Evolutionary conservation across 768 basidiomycete species (phyloP), one percentile per base, ranked within the genome.

Genomic region (Boletus sp.): DNA sequence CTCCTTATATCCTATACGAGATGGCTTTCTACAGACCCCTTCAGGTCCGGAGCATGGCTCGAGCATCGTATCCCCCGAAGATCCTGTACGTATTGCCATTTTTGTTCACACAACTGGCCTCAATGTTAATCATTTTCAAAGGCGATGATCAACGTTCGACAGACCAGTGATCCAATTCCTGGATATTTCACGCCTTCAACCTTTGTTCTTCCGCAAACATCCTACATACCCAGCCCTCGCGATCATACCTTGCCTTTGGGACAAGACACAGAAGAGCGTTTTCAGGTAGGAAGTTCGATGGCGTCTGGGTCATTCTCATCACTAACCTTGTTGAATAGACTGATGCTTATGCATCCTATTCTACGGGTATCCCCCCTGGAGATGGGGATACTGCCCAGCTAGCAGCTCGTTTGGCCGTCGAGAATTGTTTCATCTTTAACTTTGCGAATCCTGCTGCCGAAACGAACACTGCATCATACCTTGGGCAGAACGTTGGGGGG

Each of bases 1-100:
- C 3, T 15, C 15, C 36, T 12, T 12, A 15, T 3, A 18, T 18
- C 15, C 4, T 20, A 17, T 33, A 24, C 28, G 15, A 20, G 40
- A 2, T 28, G 15, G 4, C 2, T 9, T 20, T 15, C 7, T 20
- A 28, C 39, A 17, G 50, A 18, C 17, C 5, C 3, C 20, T 17
- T 8, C 47, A 7, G 12, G 29, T 20, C 28, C 17, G 2, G 41
- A 32, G 17, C 3, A 40, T 32, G 47, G 5, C 8, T 24, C 5
- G 4, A 41, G n/a, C 28, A 1, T 11, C 0, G 7, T 20, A 9
- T 2, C 41, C 7, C 6, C 20, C 0, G 39, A 33, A 51, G 41
- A 36, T 20, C 32, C 15, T 3, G 64, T 60, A 50, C 17, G 61
- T 33, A 28, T 24, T 24, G 1, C n/a, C 15, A 10, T n/a, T 37